phyloP scores from a whole-genome alignment of 345 rosid genomes.

The Populus deltoides region DNA sequence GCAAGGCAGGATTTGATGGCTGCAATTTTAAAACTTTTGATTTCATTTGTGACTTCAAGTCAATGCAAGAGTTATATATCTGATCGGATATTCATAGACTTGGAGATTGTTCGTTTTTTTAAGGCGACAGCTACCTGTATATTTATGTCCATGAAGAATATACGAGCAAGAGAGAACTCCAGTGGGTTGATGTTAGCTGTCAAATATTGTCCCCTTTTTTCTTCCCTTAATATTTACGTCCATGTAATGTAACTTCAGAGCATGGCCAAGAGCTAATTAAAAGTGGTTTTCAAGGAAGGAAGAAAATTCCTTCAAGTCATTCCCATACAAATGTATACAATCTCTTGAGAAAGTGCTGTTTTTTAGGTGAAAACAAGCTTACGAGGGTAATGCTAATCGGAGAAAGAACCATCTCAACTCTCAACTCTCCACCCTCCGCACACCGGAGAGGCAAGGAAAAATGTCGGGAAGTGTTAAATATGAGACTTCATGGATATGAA shows the following conservation, averaged over 20 bases:
- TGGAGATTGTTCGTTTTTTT: background rate
- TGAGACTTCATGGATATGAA: background rate
- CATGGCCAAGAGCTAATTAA: background rate
- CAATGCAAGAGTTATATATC: background rate
- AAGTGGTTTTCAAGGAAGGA: background rate
- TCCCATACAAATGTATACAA: background rate
- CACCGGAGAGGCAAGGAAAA: background rate
- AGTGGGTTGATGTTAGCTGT: background rate
- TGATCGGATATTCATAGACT: background rate
- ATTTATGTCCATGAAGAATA: background rate
- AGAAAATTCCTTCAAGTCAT: background rate
- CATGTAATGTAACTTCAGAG: background rate
- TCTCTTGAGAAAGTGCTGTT: background rate
- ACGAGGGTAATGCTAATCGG: background rate
- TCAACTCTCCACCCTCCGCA: background rate
- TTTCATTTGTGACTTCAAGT: background rate
- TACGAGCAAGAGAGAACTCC: too few species aligned
- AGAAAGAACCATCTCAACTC: background rate
- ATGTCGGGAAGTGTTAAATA: background rate
- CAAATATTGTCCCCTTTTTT: background rate
- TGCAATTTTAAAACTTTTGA: background rate
- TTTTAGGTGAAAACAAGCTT: background rate
- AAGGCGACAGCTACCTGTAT: background rate
- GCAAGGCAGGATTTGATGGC: background rate
- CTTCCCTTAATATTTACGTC: background rate